Evolutionary conservation across 768 basidiomycete species (phyloP).

Genomic region (Hygrocybe punicea): DNA sequence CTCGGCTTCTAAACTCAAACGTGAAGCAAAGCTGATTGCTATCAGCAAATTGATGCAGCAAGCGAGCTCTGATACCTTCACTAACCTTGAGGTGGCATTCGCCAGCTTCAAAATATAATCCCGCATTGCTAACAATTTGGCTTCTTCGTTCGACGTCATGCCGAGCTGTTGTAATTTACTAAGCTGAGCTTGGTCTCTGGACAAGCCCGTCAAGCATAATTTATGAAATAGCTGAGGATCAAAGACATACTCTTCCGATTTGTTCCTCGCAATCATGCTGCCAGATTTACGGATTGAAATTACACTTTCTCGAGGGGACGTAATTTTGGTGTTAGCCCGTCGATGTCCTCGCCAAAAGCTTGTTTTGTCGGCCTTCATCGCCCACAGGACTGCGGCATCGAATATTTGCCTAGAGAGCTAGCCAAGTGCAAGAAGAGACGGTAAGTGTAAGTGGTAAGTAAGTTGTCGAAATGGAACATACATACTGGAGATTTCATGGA

Average conservation of each 20-base stretch:
- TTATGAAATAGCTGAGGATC: not conserved
- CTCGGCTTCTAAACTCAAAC: constrained; percentile 60
- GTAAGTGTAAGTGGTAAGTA: not conserved
- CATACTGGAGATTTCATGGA: constrained; percentile 74
- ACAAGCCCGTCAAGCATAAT: not conserved
- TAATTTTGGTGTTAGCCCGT: constrained; percentile 46
- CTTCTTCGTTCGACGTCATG: constrained; percentile 78
- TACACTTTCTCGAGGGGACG: constrained; percentile 72
- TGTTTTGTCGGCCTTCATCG: constrained; percentile 75
- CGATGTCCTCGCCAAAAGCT: constrained; percentile 71
- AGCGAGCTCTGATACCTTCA: not conserved
- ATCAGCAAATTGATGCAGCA: not conserved
- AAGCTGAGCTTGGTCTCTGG: constrained; percentile 74
- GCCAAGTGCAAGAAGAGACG: not conserved
- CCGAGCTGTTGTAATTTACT: constrained; percentile 82
- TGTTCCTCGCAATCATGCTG: constrained; percentile 45
- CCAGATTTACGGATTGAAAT: constrained; percentile 57
- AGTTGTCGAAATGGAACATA: not conserved
- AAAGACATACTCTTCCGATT: constrained; percentile 70
- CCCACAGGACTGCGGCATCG: constrained; percentile 85
- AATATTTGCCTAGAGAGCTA: constrained; percentile 69
- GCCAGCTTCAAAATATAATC: constrained; percentile 87
- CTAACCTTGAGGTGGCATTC: constrained; percentile 70
- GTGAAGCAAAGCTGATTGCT: constrained; percentile 57
- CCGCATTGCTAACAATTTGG: constrained; percentile 80